A percentile compares a stretch with the other conserved stretches of the same genome.
Conservation (phyloP, 2,329 filamentous ascomycete genomes). For the Colletotrichum zoysiae region DNA sequence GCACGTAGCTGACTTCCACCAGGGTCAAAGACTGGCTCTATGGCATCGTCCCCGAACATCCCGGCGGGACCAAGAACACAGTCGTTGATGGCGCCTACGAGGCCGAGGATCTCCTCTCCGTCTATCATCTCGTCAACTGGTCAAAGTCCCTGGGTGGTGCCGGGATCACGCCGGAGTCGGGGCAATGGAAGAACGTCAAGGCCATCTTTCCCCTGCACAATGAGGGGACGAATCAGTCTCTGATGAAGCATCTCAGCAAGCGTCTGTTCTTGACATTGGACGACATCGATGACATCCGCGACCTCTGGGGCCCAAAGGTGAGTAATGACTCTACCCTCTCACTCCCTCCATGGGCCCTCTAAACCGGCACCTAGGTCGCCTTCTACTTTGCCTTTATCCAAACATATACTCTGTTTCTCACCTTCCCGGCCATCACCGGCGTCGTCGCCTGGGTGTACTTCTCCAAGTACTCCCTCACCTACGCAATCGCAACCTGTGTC, state of each 20-base stretch:
- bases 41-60: slow-evolving; percentile 74
- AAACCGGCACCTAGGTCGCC: slow-evolving; percentile 64
- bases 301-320: slow-evolving; percentile 72
- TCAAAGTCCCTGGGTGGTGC: slow-evolving; percentile 70
- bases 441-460: slow-evolving; percentile 76
- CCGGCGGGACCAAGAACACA: slow-evolving; percentile 66
- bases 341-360: neutral
- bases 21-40: slow-evolving; percentile 83
- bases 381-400: slow-evolving; percentile 90
- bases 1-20: slow-evolving; percentile 5
- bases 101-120: slow-evolving; percentile 77
- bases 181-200: slow-evolving; percentile 71
- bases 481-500: slow-evolving; percentile 74
- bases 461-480: slow-evolving; percentile 77
- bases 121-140: slow-evolving; percentile 76
- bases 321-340: neutral
- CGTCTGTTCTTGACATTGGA: slow-evolving; percentile 62
- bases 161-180: slow-evolving; percentile 69
- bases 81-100: slow-evolving; percentile 65
- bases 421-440: slow-evolving; percentile 77
- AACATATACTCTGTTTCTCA: slow-evolving; percentile 78
- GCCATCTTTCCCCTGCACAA: slow-evolving; percentile 75
- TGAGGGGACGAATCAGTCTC: slow-evolving; percentile 64
- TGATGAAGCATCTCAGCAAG: slow-evolving; percentile 69
- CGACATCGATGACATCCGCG: slow-evolving; percentile 70